Conservation (phyloP, 176 grass and related monocot species). For the Metroxylon sagu region DNA sequence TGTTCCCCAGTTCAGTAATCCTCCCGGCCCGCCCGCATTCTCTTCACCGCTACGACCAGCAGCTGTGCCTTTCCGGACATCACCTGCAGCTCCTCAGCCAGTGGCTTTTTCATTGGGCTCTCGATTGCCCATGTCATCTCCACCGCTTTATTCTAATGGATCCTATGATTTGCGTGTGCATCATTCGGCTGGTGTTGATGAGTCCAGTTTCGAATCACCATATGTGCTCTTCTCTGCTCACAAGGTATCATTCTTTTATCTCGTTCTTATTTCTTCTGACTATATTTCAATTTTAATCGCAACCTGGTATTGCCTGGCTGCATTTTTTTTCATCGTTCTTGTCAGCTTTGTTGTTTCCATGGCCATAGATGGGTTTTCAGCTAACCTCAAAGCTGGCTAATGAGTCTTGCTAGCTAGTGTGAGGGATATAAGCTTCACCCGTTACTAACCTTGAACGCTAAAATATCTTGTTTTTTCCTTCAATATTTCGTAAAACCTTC, state of each 20-base stretch:
- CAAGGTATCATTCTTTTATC: constrained; percentile 40
- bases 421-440: no score
- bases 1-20: constrained; percentile 64
- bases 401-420: no score
- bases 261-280: constrained; percentile 5
- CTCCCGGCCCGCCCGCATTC: constrained; percentile 77
- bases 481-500: neutral
- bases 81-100: constrained; percentile 52
- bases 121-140: constrained; percentile 36
- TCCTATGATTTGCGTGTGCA: constrained; percentile 33
- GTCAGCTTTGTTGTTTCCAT: no score
- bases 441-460: neutral
- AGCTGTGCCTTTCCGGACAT: constrained; percentile 58
- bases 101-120: constrained; percentile 24
- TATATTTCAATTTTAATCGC: neutral
- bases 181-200: constrained; percentile 22
- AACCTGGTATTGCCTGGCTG: neutral
- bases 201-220: constrained; percentile 47
- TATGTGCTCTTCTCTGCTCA: constrained; percentile 88
- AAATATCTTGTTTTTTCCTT: neutral
- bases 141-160: constrained; percentile 55
- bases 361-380: no score
- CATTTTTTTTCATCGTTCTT: no score
- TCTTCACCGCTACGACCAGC: constrained; percentile 69
- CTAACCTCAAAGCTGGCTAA: no score